Base-by-base conservation (phyloP, 768 basidiomycete species). In the Trichaptum fuscoviolaceum region DNA sequence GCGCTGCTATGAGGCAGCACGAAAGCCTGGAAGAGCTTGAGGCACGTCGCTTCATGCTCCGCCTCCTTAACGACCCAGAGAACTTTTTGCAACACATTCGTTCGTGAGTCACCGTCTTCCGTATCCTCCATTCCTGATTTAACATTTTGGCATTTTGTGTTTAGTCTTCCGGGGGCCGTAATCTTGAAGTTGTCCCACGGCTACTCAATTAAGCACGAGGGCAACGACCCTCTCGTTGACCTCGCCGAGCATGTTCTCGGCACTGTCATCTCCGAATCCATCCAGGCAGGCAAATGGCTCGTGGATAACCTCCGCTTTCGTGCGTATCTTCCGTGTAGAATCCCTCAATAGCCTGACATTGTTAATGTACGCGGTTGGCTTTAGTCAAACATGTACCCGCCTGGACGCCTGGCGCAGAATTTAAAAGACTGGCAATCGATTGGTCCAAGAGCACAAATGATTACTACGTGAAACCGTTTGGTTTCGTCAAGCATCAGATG, bases 141-240 rank as follows among this genome's bases (percentile, higher is more conserved):
- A 61, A 4, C 2, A 25, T 61, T 12, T 25, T 61, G 42, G 10
- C 6, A 0, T n/a, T 25, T 62, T 17, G 59, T 12, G 52, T 35
- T 26, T 27, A 84, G 83, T 57, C 74, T 80, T 70, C 74, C 80
- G 1, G 82, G 78, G 9, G 74, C 76, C 24, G 72, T 79, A n/a
- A 71, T 81, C 12, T 71, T 85, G 63, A 77, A 77, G 0, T 66
- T 83, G 8, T 79, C 81, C 0, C 85, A 86, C 67, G 86, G 85
- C 2, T 69, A 69, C 58, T 25, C 63, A 17, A 75, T 85, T n/a
- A 71, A 80, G 17, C 75, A 80, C 7, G 67, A 75, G 36, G 58
- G 70, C 18, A 70, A 81, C 65, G 85, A 86, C 68, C 81, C 83
- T 2, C 81, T 79, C 69, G 74, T 87, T 35, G 68, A 71, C 0